phyloP scores from a whole-genome alignment of 1,284 basidiomycete genomes.

The Amylostereum chailletii region DNA sequence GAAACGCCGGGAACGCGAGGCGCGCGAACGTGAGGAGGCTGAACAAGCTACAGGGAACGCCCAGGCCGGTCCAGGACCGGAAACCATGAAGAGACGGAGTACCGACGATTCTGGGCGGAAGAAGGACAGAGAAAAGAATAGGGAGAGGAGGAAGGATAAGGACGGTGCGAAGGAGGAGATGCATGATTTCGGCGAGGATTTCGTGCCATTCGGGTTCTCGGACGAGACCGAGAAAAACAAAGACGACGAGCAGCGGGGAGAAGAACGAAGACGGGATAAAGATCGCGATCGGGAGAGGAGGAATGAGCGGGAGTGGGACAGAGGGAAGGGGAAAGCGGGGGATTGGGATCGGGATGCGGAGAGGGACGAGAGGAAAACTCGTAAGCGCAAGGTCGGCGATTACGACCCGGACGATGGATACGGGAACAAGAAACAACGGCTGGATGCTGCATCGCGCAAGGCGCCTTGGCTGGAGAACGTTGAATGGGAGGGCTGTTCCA shows the following conservation, averaged over 20 bases:
- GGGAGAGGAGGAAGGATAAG: constrained; percentile 3
- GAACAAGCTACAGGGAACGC: background rate
- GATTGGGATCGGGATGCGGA: constrained; percentile 19
- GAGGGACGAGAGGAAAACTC: constrained; percentile 17
- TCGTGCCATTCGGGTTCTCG: constrained; percentile 44
- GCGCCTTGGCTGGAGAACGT: constrained; percentile 79
- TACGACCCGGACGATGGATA: constrained; percentile 42
- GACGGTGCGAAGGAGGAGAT: background rate
- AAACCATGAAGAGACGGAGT: background rate
- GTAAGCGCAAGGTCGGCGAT: constrained; percentile 35
- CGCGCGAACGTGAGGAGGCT: too few relatives aligned
- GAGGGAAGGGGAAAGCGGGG: constrained; percentile 22
- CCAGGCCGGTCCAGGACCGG: constrained; percentile 2
- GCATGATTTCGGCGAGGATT: constrained; percentile 43
- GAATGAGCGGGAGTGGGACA: constrained; percentile 37
- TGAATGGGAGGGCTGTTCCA: constrained; percentile 70
- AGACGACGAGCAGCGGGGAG: constrained; percentile 11
- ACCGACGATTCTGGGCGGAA: background rate
- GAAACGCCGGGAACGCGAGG: background rate
- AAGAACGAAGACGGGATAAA: constrained; percentile 6
- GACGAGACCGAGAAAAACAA: constrained; percentile 18
- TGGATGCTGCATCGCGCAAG: constrained; percentile 48
- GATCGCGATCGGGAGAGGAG: constrained; percentile 14
- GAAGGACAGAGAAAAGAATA: background rate
- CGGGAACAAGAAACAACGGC: constrained; percentile 49